Conservation (phyloP, 2,329 filamentous ascomycete genomes). For the Fusarium hainanense region DNA sequence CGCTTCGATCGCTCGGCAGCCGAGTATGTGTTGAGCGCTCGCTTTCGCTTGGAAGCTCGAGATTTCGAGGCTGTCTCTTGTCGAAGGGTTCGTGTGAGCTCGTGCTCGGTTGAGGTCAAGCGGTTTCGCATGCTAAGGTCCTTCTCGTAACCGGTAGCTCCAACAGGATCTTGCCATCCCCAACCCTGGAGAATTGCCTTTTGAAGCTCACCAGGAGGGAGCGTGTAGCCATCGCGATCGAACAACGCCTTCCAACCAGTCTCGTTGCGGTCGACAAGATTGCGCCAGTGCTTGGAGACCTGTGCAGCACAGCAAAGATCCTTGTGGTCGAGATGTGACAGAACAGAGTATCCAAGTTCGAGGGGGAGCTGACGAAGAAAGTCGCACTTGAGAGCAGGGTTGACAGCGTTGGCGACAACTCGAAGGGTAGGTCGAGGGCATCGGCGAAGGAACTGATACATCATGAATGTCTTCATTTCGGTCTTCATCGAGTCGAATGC, state of each 20-base stretch:
- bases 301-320: slow-evolving; percentile 92
- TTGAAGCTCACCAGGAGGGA: slow-evolving; percentile 85
- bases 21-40: slow-evolving; percentile 58
- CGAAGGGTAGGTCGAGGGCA: slow-evolving; percentile 90
- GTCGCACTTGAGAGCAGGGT: slow-evolving; percentile 93
- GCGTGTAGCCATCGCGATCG: slow-evolving; percentile 81
- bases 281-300: slow-evolving; percentile 94
- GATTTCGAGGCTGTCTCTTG: slow-evolving; percentile 57
- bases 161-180: slow-evolving; percentile 94
- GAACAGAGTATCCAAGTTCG: slow-evolving; percentile 87
- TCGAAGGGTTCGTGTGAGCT: slow-evolving; percentile 58
- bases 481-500: slow-evolving; percentile 91
- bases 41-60: slow-evolving; percentile 67
- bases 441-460: slow-evolving; percentile 92
- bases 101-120: slow-evolving; percentile 64
- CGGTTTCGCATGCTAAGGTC: slow-evolving; percentile 75
- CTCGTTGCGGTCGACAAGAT: slow-evolving; percentile 91
- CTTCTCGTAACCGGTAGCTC: slow-evolving; percentile 78
- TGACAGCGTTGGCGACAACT: slow-evolving; percentile 89
- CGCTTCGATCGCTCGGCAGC: slow-evolving; percentile 65
- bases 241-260: slow-evolving; percentile 95
- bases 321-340: slow-evolving; percentile 85
- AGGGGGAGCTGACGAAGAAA: slow-evolving; percentile 85
- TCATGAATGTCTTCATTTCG: slow-evolving; percentile 93
- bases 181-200: slow-evolving; percentile 91